These are phyloP conservation scores for Dryas integrifolia DNA, from an alignment of 331 rosid species.

Conservation along the genomic window DNA sequence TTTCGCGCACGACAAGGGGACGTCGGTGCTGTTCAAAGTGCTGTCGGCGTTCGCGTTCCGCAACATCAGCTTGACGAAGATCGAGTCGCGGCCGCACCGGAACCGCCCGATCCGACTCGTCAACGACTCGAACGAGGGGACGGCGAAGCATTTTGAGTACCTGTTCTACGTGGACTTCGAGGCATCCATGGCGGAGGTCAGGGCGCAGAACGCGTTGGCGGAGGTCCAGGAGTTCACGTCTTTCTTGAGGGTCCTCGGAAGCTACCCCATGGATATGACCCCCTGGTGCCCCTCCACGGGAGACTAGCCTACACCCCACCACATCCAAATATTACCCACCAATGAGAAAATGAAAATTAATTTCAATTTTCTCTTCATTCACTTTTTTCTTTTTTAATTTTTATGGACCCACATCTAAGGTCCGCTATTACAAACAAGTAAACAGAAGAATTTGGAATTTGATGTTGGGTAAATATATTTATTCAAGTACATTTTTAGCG, in stretches of 20 bases:
- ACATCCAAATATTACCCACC: no score
- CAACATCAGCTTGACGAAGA: constrained; percentile 81
- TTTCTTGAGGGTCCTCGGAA: constrained; percentile 80
- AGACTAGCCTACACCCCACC: constrained; percentile 8
- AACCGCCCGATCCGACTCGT: constrained; percentile 82
- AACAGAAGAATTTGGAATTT: background rate
- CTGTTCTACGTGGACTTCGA: constrained; percentile 87
- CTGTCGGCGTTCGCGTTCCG: constrained; percentile 77
- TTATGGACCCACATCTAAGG: background rate
- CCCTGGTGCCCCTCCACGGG: constrained; percentile 56
- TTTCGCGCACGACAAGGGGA: constrained; percentile 88
- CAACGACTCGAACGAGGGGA: constrained; percentile 79
- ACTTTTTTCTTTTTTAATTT: background rate
- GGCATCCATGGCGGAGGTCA: constrained; percentile 85
- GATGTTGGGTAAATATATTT: constrained; percentile 14
- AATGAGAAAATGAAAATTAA: background rate
- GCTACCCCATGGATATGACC: constrained; percentile 95
- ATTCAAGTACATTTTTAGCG: background rate
- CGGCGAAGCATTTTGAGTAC: constrained; percentile 86
- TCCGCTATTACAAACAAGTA: background rate
- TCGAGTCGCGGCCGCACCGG: constrained; percentile 82
- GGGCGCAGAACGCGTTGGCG: constrained; percentile 82
- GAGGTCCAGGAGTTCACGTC: constrained; percentile 93
- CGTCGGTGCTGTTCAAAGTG: constrained; percentile 81
- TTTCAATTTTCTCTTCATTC: background rate